Conservation (phyloP, 2,329 filamentous ascomycete species). For the Fusarium pseudograminearum region DNA sequence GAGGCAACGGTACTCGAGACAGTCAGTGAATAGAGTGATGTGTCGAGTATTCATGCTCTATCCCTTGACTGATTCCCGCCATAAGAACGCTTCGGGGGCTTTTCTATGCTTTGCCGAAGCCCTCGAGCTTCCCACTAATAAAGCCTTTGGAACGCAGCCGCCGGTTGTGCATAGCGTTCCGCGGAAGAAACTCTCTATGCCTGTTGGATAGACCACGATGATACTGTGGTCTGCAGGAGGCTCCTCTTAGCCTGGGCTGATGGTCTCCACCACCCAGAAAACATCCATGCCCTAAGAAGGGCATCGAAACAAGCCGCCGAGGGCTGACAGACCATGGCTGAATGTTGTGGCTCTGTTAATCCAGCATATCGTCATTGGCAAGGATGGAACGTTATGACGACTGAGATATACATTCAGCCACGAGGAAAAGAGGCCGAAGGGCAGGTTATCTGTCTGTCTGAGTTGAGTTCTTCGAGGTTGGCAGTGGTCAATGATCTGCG, state of each 20-base stretch:
- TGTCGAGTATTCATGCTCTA: slow-evolving; percentile 28
- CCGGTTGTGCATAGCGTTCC: slow-evolving; percentile 29
- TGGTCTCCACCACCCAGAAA: slow-evolving; percentile 34
- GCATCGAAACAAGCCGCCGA: slow-evolving; percentile 27
- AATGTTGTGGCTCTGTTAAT: slow-evolving; percentile 12
- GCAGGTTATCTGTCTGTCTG: neutral
- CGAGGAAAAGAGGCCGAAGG: neutral
- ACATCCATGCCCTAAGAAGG: slow-evolving; percentile 38
- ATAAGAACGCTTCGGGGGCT: slow-evolving; percentile 7
- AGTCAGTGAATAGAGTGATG: slow-evolving; percentile 13
- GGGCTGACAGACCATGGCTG: slow-evolving; percentile 14
- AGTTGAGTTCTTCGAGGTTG: neutral
- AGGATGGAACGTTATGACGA: slow-evolving; percentile 8
- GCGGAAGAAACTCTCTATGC: slow-evolving; percentile 29
- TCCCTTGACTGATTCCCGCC: slow-evolving; percentile 24
- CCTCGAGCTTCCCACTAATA: slow-evolving; percentile 31
- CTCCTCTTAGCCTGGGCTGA: slow-evolving; percentile 36
- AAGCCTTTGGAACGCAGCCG: slow-evolving; percentile 36
- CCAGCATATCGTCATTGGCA: slow-evolving; percentile 23
- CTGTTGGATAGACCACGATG: slow-evolving; percentile 25
- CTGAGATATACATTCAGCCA: neutral
- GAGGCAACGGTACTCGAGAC: slow-evolving; percentile 35
- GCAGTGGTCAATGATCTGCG: slow-evolving; percentile 24
- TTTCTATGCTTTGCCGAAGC: slow-evolving; percentile 31
- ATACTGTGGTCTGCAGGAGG: slow-evolving; percentile 37